phyloP scores from a whole-genome alignment of 495 filamentous ascomycete species.

The Sphaerosporella brunnea region DNA sequence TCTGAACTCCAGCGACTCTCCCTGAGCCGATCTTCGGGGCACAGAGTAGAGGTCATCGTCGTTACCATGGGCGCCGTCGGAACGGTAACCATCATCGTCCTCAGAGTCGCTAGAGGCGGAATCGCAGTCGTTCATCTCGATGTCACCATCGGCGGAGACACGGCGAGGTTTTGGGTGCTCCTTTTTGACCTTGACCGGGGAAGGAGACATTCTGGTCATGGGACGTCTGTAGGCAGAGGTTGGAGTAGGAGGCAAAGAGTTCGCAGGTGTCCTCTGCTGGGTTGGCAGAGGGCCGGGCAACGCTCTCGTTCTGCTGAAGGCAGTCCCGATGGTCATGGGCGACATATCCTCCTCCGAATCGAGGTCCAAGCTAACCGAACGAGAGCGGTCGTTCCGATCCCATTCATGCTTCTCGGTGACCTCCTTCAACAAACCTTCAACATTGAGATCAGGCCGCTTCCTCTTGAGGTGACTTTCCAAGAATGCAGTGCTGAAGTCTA shows the following conservation, averaged over 20 bases:
- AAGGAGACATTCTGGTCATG: neutral
- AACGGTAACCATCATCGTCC: slow-evolving; percentile 9
- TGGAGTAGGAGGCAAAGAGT: neutral
- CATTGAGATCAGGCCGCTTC: slow-evolving; percentile 22
- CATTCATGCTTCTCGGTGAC: slow-evolving; percentile 9
- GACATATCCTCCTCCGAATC: neutral
- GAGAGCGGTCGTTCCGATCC: neutral
- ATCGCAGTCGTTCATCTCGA: slow-evolving; percentile 18
- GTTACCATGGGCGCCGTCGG: neutral
- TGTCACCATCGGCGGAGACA: slow-evolving; percentile 10
- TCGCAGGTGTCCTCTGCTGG: neutral
- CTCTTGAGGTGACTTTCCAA: slow-evolving; percentile 21
- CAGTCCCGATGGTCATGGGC: neutral
- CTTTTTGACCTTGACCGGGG: neutral
- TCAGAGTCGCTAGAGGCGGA: slow-evolving; percentile 12
- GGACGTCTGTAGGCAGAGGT: neutral
- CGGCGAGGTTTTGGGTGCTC: neutral
- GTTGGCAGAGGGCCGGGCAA: neutral
- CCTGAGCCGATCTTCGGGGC: neutral
- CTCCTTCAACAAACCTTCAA: slow-evolving; percentile 20
- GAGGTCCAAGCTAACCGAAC: neutral
- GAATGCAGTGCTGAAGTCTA: slow-evolving; percentile 20
- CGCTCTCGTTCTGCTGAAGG: neutral
- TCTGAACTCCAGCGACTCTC: neutral
- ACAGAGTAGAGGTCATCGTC: slow-evolving; percentile 5